Base-by-base conservation (phyloP, 2,329 filamentous ascomycete genomes). In the Uncinocarpus reesii region DNA sequence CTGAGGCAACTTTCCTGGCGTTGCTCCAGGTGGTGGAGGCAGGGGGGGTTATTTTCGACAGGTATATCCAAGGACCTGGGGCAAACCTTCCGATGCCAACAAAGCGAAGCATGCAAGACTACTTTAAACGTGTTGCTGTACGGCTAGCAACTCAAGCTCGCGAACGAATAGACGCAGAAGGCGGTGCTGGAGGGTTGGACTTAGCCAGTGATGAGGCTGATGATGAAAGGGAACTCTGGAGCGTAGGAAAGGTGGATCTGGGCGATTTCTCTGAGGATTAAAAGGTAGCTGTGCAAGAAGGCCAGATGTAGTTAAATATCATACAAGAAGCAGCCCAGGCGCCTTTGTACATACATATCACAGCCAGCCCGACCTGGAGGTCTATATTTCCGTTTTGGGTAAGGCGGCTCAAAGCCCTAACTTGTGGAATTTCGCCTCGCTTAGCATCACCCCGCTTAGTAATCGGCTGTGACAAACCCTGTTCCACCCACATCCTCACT, bases 141-240 rank as follows among this genome's bases (percentile, higher is more conserved):
- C 79, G 89, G 57, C 70, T 96, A 16, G 90, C 85, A n/a, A 78
- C 73, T 15, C 92, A 96, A 65, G 88, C 86, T 1, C 78, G 87
- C 53, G 92, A 98, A 70, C 78, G 92, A 58, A 84, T 80, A 60
- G 89, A 95, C 57, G 92, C 92, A 0, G 89, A 95, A 63, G 90
- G 89, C 53, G 92, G 90, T 6, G 78, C 83, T 50, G 89, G 89
- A 40, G 87, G 88, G 0, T 63, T 96, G 42, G 89, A 89, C 0
- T 65, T 98, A 58, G 85, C 83, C 28, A 88, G 86, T 61, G 92
- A 98, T 65, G 92, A 98, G 70, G 72, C 80, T 26, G 92, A 98
- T 62, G 92, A 98, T 68, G 87, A 95, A 72, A 83, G 80, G 66
- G 92, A 98, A 71, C 81, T 98, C 53, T 94, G 88, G 89, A 92